Base-by-base conservation (phyloP, 2,329 filamentous ascomycete genomes). In the Pseudonectria foliicola region DNA sequence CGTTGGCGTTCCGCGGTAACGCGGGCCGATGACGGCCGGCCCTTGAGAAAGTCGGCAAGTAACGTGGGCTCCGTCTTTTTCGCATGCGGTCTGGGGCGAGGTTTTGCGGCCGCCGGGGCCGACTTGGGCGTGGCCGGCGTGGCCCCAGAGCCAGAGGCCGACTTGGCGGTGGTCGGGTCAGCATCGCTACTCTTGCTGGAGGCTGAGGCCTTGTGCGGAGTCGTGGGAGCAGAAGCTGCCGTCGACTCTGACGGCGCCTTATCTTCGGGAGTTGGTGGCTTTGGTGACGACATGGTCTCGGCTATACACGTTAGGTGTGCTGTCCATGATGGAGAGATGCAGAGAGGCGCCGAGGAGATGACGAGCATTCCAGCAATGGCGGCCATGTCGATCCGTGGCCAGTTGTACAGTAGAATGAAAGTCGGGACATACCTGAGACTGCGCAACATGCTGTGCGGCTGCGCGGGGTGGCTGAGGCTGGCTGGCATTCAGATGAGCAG, bases 11-110 rank as follows among this genome's bases (percentile, higher is more conserved):
- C 62, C 7, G 72, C 73, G 1, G 70, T 66, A 12, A 73, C 42
- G 18, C 77, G 69, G n/a, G 70, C 68, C 3, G 75, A 67, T 8
- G 74, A 70, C 2, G 69, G 75, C 13, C 73, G 66, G 11, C 75
- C 75, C 15, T 74, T 60, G 26, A 79, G 61, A 50, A 79, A 79
- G 53, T 79, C 75, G 24, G 62, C 60, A 7, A 79, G 61, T 4
- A 79, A 58, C 3, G 68, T 75, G 6, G 61, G 56, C 35, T 63
- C 56, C 6, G 49, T 43, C 33, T 56, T 69, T 34, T 60, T 67
- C 16, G 64, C 57, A 30, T 57, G 57, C 14, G 63, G 53, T 29
- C 60, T 57, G 13, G 56, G 47, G 13, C 60, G 52, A 13, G 36
- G 38, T 25, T 55, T 54, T 13, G 48, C 41, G 7, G 53, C 57